These are phyloP conservation scores for Saccharum spontaneum DNA, from an alignment of 176 grass and related monocot species.

Conservation along the genomic window DNA sequence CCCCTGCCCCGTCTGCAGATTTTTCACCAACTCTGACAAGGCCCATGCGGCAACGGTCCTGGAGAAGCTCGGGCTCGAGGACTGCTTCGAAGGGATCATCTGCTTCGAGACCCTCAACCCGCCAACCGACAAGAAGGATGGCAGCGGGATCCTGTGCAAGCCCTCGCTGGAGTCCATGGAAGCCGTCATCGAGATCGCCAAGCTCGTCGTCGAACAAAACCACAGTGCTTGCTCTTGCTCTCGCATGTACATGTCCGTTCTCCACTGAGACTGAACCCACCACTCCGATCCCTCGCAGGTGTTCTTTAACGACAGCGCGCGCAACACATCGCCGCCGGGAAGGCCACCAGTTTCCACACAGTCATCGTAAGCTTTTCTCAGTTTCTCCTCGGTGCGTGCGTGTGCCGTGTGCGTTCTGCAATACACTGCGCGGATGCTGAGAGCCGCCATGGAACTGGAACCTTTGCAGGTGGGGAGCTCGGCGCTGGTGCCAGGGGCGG, in stretches of 20 bases:
- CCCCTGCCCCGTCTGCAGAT: slow-evolving; percentile 37
- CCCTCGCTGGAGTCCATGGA: slow-evolving; percentile 85
- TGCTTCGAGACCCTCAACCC: slow-evolving; percentile 95
- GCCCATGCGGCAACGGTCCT: slow-evolving; percentile 67
- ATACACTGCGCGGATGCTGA: no score
- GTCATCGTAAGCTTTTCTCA: slow-evolving; percentile 57
- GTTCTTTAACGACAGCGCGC: slow-evolving; percentile 87
- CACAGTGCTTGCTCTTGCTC: no score
- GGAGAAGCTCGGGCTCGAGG: slow-evolving; percentile 72
- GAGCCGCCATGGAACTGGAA: no score
- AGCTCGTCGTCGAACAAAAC: slow-evolving; percentile 46
- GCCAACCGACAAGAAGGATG: background rate
- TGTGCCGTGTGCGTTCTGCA: background rate
- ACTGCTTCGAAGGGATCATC: slow-evolving; percentile 86
- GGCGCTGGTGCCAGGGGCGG: slow-evolving; percentile 58
- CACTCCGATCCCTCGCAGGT: slow-evolving; percentile 39
- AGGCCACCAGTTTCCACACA: slow-evolving; percentile 74
- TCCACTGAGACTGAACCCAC: background rate
- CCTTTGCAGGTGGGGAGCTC: slow-evolving; percentile 92
- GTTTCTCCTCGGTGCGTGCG: background rate
- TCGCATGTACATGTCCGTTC: background rate
- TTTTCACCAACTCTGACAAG: slow-evolving; percentile 86
- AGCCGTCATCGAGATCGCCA: slow-evolving; percentile 66
- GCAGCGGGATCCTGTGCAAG: slow-evolving; percentile 75
- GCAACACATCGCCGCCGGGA: slow-evolving; percentile 76